Conservation (phyloP, 2,329 filamentous ascomycete species). For the Penicillium thymicola region DNA sequence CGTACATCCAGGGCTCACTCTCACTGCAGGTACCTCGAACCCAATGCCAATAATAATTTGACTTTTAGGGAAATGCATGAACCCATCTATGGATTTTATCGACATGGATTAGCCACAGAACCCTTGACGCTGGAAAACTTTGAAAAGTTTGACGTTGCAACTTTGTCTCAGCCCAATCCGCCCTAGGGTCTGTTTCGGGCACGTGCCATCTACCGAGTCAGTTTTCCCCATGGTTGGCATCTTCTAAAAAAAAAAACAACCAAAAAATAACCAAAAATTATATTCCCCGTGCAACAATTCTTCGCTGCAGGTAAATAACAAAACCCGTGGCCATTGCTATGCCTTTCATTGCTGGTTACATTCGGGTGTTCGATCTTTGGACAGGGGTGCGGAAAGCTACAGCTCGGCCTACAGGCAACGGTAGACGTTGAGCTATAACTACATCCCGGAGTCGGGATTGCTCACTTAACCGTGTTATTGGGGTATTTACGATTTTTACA, state of each 20-base stretch:
- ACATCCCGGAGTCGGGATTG: slow-evolving; percentile 8
- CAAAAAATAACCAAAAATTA: no score
- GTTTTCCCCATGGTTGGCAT: slow-evolving; percentile 3
- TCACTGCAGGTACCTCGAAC: slow-evolving; percentile 21
- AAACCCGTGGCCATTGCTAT: slow-evolving; percentile 8
- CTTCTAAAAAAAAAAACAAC: neutral
- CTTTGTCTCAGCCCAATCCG: slow-evolving; percentile 2
- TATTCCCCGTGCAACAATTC: neutral
- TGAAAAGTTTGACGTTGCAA: slow-evolving; percentile 14
- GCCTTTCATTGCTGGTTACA: slow-evolving; percentile 16
- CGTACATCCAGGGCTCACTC: slow-evolving; percentile 5
- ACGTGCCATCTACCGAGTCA: slow-evolving; percentile 16
- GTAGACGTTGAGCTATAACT: slow-evolving; percentile 2
- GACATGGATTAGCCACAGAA: slow-evolving; percentile 8
- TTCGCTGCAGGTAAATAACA: slow-evolving; percentile 8
- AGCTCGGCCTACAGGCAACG: slow-evolving; percentile 3
- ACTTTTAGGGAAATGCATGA: slow-evolving; percentile 15
- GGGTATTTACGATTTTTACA: slow-evolving; percentile 8
- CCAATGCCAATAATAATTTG: slow-evolving; percentile 10
- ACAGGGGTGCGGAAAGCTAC: slow-evolving; percentile 8
- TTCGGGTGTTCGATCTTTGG: slow-evolving; percentile 10
- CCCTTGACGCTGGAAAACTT: slow-evolving; percentile 2
- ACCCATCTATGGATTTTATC: slow-evolving; percentile 15
- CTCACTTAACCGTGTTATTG: slow-evolving; percentile 1
- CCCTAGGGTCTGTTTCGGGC: slow-evolving; percentile 8